These are phyloP conservation scores for Pythium phragmiticola DNA, from an alignment of 352 stramenopile genomes.

Conservation along the genomic window DNA sequence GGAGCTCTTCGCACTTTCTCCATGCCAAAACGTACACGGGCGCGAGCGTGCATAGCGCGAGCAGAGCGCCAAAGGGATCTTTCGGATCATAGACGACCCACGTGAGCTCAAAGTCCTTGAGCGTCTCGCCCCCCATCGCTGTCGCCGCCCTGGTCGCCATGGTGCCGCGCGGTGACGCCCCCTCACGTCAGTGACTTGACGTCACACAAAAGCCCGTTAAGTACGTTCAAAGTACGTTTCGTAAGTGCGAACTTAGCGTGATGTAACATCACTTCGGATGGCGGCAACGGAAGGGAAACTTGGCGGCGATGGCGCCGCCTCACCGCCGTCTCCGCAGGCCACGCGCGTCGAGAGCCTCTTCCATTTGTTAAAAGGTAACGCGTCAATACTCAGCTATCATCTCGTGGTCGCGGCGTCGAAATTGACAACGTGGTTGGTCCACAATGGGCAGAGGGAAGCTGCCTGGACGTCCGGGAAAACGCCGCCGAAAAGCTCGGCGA, in stretches of 20 bases:
- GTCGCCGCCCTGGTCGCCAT: constrained; percentile 11
- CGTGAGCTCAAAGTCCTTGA: constrained; percentile 80
- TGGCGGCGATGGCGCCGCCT: not conserved
- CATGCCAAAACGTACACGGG: constrained; percentile 51
- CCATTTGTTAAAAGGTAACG: constrained; percentile 60
- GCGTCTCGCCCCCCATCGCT: constrained; percentile 19
- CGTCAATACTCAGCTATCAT: not conserved
- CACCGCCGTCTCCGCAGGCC: constrained; percentile 31
- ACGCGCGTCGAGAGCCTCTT: constrained; percentile 80
- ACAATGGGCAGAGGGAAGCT: constrained; percentile 56
- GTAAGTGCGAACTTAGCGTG: constrained; percentile 17
- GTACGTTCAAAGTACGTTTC: constrained; percentile 8
- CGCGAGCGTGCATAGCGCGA: constrained; percentile 76
- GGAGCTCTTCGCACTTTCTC: not conserved
- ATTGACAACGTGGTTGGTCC: not conserved
- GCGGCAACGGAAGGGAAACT: constrained; percentile 3
- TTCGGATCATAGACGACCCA: constrained; percentile 81
- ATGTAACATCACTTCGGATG: not conserved
- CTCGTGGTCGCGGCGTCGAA: not conserved
- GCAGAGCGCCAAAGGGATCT: constrained; percentile 59
- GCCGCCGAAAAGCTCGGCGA: constrained; percentile 72
- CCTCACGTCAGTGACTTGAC: not conserved
- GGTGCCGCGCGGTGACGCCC: not conserved
- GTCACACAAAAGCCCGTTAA: not conserved
- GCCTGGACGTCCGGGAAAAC: constrained; percentile 59